Percentiles rank a stretch among this genome's conserved stretches.
phyloP scores from a whole-genome alignment of 805 yeast species.

The Teunomyces aglyptinius region DNA sequence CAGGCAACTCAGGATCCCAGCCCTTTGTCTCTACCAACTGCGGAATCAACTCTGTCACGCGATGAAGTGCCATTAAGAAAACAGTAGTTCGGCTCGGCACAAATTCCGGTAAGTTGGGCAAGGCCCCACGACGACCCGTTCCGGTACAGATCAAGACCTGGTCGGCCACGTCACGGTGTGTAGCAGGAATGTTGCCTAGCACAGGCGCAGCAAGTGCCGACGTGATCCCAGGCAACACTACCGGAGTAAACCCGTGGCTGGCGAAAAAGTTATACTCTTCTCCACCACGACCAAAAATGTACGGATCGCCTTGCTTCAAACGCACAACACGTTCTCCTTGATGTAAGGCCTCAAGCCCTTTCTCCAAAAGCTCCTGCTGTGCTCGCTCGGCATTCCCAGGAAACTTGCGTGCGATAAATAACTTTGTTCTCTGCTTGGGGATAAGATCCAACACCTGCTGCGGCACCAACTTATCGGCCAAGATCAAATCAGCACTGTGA shows the following conservation, averaged over 20 bases:
- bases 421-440: slow-evolving; percentile 65
- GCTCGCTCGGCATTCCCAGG: slow-evolving; percentile 97
- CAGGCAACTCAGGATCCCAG: slow-evolving; percentile 76
- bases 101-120: slow-evolving; percentile 77
- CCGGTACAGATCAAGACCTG: slow-evolving; percentile 94
- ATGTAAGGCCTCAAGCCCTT: slow-evolving; percentile 64
- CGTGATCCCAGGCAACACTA: slow-evolving; percentile 83
- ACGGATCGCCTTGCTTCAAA: slow-evolving; percentile 95
- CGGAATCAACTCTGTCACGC: slow-evolving; percentile 58
- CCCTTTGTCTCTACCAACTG: slow-evolving; percentile 39
- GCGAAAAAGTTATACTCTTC: slow-evolving; percentile 78
- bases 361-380: slow-evolving; percentile 74
- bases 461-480: slow-evolving; percentile 93
- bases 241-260: slow-evolving; percentile 64
- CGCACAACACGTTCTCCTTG: slow-evolving; percentile 80
- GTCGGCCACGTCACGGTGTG: slow-evolving; percentile 89
- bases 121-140: slow-evolving; percentile 82
- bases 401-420: slow-evolving; percentile 87
- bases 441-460: slow-evolving; percentile 78
- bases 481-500: slow-evolving; percentile 73
- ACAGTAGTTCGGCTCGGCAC: slow-evolving; percentile 74
- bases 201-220: slow-evolving; percentile 89
- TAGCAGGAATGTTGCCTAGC: slow-evolving; percentile 79
- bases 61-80: slow-evolving; percentile 85
- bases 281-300: slow-evolving; percentile 94